Base-by-base conservation (phyloP, 371 early-diverging fungal genomes). In the Mortierella sp. region DNA sequence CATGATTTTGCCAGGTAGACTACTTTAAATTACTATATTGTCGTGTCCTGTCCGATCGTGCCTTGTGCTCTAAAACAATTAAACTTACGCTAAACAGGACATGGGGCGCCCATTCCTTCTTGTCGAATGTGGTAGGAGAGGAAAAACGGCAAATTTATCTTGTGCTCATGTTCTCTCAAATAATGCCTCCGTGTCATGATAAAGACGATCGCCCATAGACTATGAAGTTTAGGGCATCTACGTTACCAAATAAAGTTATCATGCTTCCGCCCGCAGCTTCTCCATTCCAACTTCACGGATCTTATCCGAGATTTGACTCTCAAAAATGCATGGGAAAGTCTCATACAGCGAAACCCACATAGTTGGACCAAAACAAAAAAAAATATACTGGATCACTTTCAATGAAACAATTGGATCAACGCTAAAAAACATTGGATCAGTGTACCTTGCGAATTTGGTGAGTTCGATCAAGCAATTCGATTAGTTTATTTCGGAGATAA, bases 141-240 rank as follows among this genome's bases (percentile, higher is more conserved):
- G 67, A 73, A 66, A 61, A 63, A 68, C 63, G 62, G 22, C 35
- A 59, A 28, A 32, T 52, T 39, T 11, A 32, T 59, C 59, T 59
- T 59, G 10, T n/a, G 14, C 43, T 43, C 43, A 51, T 24, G 12
- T 20, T 12, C 55, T 55, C 55, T 28, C 55, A 14, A 12, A 49
- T n/a, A 49, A 49, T 49, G 14, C n/a, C 30, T 28, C 55, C 3
- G 55, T 8, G 6, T 35, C 35, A 35, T n/a, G 6, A 35, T 35
- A 35, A 35, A 35, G 52, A 52, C 20, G 22, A n/a, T 43, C 43
- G 3, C 16, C 52, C 52, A n/a, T 20, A n/a, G 8, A 9, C n/a
- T n/a, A n/a, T 22, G 9, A 16, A 24, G 20, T 12, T 52, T 9
- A 24, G 52, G 8, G 52, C 20, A n/a, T 52, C 9, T 9, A 52